Evolutionary conservation across 31 red algal genomes (phyloP), one percentile per base, ranked within the genome.

Genomic region (Bonnemaisonia californica): DNA sequence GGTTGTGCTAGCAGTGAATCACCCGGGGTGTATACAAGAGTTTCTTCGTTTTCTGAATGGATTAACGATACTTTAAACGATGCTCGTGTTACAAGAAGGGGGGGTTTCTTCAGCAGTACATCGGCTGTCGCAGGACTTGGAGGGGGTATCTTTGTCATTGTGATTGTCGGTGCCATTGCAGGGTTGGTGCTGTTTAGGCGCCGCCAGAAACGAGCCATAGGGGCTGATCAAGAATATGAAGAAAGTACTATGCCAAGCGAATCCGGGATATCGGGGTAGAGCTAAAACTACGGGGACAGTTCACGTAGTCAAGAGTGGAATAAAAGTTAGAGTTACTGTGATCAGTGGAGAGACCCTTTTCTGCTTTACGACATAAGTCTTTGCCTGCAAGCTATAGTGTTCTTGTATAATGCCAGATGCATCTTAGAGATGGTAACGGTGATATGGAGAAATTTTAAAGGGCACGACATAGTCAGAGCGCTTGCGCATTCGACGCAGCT

Each of bases 21-120:
- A n/a, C 54, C 81, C 1, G 89, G 89, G 19, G 89, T 92, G 57
- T 92, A 92, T 67, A 86, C 89, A 34, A 40, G 75, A 29, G 80
- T 92, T 7, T 67, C 70, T 48, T 63, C 75, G 33, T 82, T 75
- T 36, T 26, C 22, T 1, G 35, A 8, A 24, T 92, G 89, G 89
- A 85, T 92, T 47, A 27, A 80, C n/a, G n/a, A n/a, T n/a, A n/a
- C n/a, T n/a, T 41, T 23, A 77, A 21, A 77, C 41, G 62, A 31
- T 54, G 65, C 27, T 71, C 21, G 29, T 4, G 62, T 30, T 40
- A 19, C 23, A 19, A 33, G 12, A 13, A 30, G 58, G 54, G 13
- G 28, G 40, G 64, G 54, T 18, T 36, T 78, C 41, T 27, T 71
- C 28, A 51, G 36, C 18, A 61, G 31, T n/a, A 24, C 63, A 42